A percentile compares a stretch with the other conserved stretches of the same genome.
Conservation (phyloP, 495 filamentous ascomycete species). For the Melanomma pulvis-pyrius region DNA sequence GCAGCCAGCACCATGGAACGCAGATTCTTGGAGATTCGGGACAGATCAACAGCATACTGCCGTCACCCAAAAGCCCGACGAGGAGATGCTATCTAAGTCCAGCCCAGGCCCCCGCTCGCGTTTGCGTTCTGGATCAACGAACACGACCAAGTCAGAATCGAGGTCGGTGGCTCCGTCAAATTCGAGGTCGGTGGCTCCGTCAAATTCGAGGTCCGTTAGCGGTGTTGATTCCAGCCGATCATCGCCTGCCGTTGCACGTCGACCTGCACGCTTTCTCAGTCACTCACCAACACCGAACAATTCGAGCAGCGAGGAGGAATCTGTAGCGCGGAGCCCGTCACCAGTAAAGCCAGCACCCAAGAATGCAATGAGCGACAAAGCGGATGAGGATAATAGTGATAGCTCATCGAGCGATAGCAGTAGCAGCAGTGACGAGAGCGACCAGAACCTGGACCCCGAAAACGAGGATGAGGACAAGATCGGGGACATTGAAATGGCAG, state of each 20-base stretch:
- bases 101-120: neutral
- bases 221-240: neutral
- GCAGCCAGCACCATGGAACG: neutral
- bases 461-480: neutral
- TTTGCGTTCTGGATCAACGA: neutral
- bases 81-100: neutral
- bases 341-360: neutral
- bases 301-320: slow-evolving; percentile 6
- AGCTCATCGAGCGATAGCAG: neutral
- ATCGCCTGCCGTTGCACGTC: slow-evolving; percentile 4
- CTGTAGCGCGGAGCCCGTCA: neutral
- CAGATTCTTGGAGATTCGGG: slow-evolving; percentile 7
- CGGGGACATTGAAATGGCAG: slow-evolving; percentile 24
- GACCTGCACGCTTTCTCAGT: slow-evolving; percentile 15
- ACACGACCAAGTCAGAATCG: slow-evolving; percentile 1
- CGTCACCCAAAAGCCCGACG: neutral
- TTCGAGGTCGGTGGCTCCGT: slow-evolving; percentile 8
- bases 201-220: slow-evolving; percentile 5
- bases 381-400: neutral
- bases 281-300: slow-evolving; percentile 15
- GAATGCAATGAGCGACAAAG: neutral
- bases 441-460: neutral
- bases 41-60: neutral
- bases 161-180: neutral
- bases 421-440: slow-evolving; percentile 2